phyloP scores from a whole-genome alignment of 495 filamentous ascomycete species.

The Hypoxylon rickii region DNA sequence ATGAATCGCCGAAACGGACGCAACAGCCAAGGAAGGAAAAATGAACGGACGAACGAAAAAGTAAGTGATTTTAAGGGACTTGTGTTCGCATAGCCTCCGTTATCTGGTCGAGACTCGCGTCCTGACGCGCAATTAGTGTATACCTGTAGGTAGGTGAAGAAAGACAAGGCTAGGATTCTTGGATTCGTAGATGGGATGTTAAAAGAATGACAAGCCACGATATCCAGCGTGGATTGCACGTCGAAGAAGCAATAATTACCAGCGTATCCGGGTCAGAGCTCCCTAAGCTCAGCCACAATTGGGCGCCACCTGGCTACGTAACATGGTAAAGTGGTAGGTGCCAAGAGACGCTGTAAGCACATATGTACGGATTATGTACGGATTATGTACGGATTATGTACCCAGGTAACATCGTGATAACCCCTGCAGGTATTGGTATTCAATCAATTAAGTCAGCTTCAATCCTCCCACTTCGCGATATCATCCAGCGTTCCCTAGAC shows the following conservation, averaged over 20 bases:
- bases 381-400: no score
- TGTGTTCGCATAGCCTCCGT: slow-evolving; percentile 22
- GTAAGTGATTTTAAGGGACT: slow-evolving; percentile 4
- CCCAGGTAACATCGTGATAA: no score
- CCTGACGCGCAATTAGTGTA: slow-evolving; percentile 25
- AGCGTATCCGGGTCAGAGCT: not conserved
- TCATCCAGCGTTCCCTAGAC: no score
- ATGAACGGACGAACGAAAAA: not conserved
- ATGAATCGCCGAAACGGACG: slow-evolving; percentile 1
- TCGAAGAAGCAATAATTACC: no score
- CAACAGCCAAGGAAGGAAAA: not conserved
- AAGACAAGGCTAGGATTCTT: not conserved
- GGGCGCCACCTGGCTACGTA: no score
- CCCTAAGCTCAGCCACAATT: slow-evolving; percentile 12
- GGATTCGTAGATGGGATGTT: slow-evolving; percentile 20
- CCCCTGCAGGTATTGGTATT: no score
- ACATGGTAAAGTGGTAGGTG: no score
- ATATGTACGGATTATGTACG: no score
- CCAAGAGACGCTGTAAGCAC: no score
- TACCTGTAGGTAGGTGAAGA: slow-evolving; percentile 18
- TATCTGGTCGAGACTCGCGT: slow-evolving; percentile 5
- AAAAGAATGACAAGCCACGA: slow-evolving; percentile 15
- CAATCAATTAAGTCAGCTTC: no score
- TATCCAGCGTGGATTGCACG: slow-evolving; percentile 12
- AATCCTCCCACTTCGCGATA: no score